These are phyloP conservation scores for Trichosporon coremiiforme DNA, from an alignment of 1,284 basidiomycete species.

Conservation along the genomic window DNA sequence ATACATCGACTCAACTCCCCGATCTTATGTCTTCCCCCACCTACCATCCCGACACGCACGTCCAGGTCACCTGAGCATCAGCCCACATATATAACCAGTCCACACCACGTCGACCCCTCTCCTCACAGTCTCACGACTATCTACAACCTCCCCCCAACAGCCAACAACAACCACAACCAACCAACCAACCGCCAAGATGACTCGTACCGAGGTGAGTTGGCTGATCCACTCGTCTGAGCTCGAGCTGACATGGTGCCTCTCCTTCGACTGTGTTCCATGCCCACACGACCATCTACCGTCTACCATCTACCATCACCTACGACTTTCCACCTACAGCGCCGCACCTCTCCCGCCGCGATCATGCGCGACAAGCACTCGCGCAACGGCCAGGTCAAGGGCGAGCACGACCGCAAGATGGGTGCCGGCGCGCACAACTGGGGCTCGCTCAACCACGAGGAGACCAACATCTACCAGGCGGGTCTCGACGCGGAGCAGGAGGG, in stretches of 20 bases:
- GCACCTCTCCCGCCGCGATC: conserved; percentile 70
- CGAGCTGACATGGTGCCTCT: conserved; percentile 4
- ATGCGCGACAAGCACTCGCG: conserved; percentile 71
- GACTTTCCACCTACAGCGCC: conserved; percentile 51
- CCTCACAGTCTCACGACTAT: conserved; percentile 15
- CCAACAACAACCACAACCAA: conserved; percentile 16
- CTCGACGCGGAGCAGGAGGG: conserved; percentile 56
- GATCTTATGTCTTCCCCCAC: conserved; percentile 18
- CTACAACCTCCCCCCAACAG: conserved; percentile 18
- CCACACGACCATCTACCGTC: not conserved
- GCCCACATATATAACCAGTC: conserved; percentile 14
- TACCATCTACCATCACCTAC: too few relatives aligned
- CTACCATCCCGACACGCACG: not conserved
- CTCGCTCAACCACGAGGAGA: conserved; percentile 65
- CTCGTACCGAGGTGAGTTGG: conserved; percentile 34
- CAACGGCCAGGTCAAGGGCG: conserved; percentile 69
- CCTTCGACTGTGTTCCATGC: not conserved
- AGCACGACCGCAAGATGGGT: conserved; percentile 69
- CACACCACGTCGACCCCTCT: conserved; percentile 2
- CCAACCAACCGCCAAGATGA: conserved; percentile 30
- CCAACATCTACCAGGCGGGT: conserved; percentile 56
- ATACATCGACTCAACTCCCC: not conserved
- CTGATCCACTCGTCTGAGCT: not conserved
- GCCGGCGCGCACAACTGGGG: conserved; percentile 84
- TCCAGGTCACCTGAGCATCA: not conserved